Base-by-base conservation (phyloP, 352 stramenopile species). In the Globisporangium carolinianum region DNA sequence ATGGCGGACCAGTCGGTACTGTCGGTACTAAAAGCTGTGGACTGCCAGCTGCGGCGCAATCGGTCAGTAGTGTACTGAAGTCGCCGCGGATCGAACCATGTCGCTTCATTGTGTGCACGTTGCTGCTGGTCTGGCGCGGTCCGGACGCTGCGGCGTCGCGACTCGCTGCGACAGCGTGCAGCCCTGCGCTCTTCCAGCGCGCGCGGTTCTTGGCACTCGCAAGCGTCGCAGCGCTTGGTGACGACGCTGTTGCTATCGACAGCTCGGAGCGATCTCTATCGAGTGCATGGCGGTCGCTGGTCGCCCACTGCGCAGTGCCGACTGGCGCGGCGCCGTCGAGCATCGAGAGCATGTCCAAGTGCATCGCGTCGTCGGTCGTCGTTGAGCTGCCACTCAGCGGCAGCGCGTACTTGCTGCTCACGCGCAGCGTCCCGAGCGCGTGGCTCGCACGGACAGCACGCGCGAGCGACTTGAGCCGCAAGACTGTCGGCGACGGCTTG, bases 381-480 rank as follows among this genome's bases (percentile, higher is more conserved):
- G 1, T 32, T 32, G 24, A 32, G 32, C 72, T 76, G 46, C 85
- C 66, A 55, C 64, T 69, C 3, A 63, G 54, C 14, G 71, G 68
- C 2, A 77, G 51, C 2, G 74, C 35, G 52, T 86, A 88, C 38
- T 83, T 84, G 17, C 47, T 61, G 39, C 60, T 54, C 17, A 51
- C 54, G 9, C 43, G 45, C 17, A 76, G 61, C 0, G 70, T 70
- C 3, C 74, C 76, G 3, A 90, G 64, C 10, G 65, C 68, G 35
- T 88, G 77, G 14, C 66, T 74, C 5, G 80, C 80, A 7, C 76
- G 72, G 5, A 90, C 71, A 2, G 74, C 78, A 18, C 72, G 75
- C 0, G 76, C 77, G 1, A 90, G 55, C 9, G 80, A 76, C 32
- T 61, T 61, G 12, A 90, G 60, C 0, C 76, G 59, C 41, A 70